A percentile compares a stretch with the other conserved stretches of the same genome.
phyloP scores from a whole-genome alignment of 31 red algal species.

The Porphyra umbilicalis region DNA sequence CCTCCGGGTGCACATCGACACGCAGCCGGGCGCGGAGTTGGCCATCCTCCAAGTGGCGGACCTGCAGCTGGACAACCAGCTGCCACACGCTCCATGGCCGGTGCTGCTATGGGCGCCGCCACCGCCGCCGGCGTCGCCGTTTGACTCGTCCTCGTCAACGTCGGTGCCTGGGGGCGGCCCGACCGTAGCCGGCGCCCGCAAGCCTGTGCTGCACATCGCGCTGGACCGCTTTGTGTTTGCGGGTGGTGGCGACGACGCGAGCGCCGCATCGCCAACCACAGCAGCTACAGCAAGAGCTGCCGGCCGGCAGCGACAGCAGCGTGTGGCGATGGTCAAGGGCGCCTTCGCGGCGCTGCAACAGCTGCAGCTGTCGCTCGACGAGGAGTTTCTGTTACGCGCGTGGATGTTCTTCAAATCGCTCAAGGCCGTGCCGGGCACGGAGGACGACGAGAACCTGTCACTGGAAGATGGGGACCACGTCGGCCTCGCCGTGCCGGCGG shows the following conservation, averaged over 20 bases:
- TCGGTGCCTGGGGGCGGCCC: not conserved
- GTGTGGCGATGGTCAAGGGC: constrained; percentile 2
- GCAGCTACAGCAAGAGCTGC: too few species aligned
- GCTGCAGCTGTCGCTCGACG: constrained; percentile 9
- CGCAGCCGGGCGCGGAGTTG: constrained; percentile 11
- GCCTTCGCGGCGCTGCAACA: constrained; percentile 7
- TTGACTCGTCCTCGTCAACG: not conserved
- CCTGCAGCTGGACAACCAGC: constrained; percentile 79
- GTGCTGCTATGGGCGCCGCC: constrained; percentile 48
- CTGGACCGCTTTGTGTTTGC: not conserved
- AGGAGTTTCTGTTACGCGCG: not conserved
- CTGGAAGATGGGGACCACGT: not conserved
- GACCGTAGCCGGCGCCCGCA: not conserved
- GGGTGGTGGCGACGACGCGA: not conserved
- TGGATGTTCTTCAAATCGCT: not conserved
- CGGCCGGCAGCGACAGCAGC: not conserved
- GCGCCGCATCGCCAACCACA: not conserved
- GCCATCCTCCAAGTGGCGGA: constrained; percentile 30
- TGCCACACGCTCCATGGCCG: constrained; percentile 46
- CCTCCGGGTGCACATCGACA: constrained; percentile 50
- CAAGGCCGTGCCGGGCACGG: not conserved
- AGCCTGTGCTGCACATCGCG: not conserved
- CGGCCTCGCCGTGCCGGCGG: not conserved
- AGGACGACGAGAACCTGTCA: not conserved
- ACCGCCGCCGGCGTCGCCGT: not conserved